These are phyloP conservation scores for Colletotrichum plurivorum DNA, from an alignment of 2,329 filamentous ascomycete species.

Conservation along the genomic window DNA sequence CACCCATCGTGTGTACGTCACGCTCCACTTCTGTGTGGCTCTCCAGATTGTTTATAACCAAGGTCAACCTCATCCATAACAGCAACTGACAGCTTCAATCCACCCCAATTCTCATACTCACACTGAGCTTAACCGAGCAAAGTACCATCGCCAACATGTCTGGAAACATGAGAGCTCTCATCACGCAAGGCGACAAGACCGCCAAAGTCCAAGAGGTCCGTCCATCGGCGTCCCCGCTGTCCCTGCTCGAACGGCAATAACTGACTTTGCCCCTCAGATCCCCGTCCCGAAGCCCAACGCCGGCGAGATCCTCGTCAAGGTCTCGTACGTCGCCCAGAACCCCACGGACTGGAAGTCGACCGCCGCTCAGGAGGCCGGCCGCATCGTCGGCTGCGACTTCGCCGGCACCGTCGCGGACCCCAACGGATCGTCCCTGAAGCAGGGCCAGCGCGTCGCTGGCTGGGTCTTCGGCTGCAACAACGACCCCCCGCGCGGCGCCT, in stretches of 20 bases:
- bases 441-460: conserved; percentile 51
- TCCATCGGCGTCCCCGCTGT: background rate
- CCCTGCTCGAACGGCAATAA: background rate
- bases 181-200: conserved; percentile 46
- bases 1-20: background rate
- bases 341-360: conserved; percentile 52
- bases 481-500: conserved; percentile 37
- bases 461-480: conserved; percentile 48
- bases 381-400: conserved; percentile 52
- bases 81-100: background rate
- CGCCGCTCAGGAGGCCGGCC: conserved; percentile 40
- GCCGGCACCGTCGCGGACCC: conserved; percentile 48
- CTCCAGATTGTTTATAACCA: background rate
- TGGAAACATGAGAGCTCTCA: conserved; percentile 50
- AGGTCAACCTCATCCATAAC: background rate
- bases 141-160: background rate
- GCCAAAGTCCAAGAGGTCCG: conserved; percentile 46
- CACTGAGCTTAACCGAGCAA: background rate
- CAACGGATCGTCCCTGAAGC: conserved; percentile 48
- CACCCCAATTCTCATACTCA: background rate
- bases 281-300: conserved; percentile 46
- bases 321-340: conserved; percentile 51
- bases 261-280: conserved; percentile 28
- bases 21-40: background rate
- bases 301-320: conserved; percentile 52